phyloP scores from a whole-genome alignment of 2,329 filamentous ascomycete genomes.

The Cladorrhinum sp. region DNA sequence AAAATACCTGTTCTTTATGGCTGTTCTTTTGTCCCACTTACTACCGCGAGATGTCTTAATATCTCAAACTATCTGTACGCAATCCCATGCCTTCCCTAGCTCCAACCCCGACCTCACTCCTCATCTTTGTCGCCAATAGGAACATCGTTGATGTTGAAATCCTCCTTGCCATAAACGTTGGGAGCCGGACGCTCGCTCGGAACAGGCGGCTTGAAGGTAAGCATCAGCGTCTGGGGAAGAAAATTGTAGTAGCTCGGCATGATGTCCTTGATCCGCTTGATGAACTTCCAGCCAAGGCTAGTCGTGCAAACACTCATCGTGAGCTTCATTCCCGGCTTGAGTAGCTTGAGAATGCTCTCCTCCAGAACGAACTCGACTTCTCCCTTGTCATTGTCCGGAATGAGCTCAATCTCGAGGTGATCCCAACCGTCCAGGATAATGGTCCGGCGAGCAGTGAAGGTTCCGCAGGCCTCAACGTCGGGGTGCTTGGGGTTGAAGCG shows the following conservation, averaged over 20 bases:
- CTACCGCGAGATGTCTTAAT: no score
- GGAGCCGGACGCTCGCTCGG: slow-evolving; percentile 44
- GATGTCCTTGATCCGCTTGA: slow-evolving; percentile 55
- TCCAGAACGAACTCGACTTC: slow-evolving; percentile 52
- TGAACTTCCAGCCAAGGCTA: slow-evolving; percentile 59
- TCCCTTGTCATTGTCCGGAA: not conserved
- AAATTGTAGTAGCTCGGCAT: slow-evolving; percentile 63
- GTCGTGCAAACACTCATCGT: slow-evolving; percentile 50
- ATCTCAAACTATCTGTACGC: no score
- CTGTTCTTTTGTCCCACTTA: no score
- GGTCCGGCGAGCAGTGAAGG: slow-evolving; percentile 42
- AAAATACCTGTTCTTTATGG: no score
- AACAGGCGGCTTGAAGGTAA: slow-evolving; percentile 58
- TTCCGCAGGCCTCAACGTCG: slow-evolving; percentile 43
- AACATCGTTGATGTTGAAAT: not conserved
- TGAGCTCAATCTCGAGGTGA: slow-evolving; percentile 32
- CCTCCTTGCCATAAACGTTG: slow-evolving; percentile 35
- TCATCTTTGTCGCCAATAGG: slow-evolving; percentile 2
- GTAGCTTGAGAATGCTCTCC: slow-evolving; percentile 39
- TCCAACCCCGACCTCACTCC: not conserved
- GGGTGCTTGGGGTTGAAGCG: not conserved
- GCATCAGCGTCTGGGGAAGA: slow-evolving; percentile 68
- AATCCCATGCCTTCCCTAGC: no score
- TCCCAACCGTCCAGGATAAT: slow-evolving; percentile 49
- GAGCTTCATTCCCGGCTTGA: slow-evolving; percentile 62